These are phyloP conservation scores for Saprolegnia diclina DNA, from an alignment of 352 stramenopile species.

Conservation along the genomic window DNA sequence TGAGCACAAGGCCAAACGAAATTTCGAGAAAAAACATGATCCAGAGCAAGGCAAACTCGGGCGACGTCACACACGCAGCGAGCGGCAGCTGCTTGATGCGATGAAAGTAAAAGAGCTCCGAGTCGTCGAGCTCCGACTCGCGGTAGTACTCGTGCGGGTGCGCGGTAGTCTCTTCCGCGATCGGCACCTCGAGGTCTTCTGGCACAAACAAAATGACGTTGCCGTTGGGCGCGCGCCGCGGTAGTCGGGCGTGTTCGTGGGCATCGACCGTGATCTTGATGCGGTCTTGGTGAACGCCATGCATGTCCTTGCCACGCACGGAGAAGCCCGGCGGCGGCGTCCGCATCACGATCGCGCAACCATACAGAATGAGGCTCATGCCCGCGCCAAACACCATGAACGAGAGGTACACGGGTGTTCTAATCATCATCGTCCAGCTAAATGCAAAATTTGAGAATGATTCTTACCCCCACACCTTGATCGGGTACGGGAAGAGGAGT, in stretches of 20 bases:
- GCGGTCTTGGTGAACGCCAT: conserved; percentile 30
- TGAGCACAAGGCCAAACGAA: conserved; percentile 51
- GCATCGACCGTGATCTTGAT: not conserved
- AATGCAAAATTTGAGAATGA: no score
- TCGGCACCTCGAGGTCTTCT: not conserved
- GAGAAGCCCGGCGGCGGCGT: conserved; percentile 42
- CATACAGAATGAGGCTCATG: conserved; percentile 37
- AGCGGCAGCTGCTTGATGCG: conserved; percentile 37
- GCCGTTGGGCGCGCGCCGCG: not conserved
- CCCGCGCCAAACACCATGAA: conserved; percentile 47
- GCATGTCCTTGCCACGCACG: conserved; percentile 49
- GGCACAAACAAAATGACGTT: conserved; percentile 23
- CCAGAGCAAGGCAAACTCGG: conserved; percentile 57
- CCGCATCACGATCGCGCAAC: conserved; percentile 42
- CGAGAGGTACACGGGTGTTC: conserved; percentile 27
- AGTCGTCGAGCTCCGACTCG: conserved; percentile 3
- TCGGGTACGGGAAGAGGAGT: conserved; percentile 49
- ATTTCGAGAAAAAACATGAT: conserved; percentile 58
- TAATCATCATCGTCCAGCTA: not conserved
- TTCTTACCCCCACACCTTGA: conserved; percentile 38
- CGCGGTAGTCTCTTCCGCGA: not conserved
- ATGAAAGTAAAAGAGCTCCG: conserved; percentile 14
- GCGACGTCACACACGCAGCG: conserved; percentile 19
- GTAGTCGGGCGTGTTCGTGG: not conserved
- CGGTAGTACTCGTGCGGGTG: conserved; percentile 8